These are phyloP conservation scores for Yamadazyma spencermartinsiae DNA, from an alignment of 1,139 yeast genomes.

Conservation along the genomic window DNA sequence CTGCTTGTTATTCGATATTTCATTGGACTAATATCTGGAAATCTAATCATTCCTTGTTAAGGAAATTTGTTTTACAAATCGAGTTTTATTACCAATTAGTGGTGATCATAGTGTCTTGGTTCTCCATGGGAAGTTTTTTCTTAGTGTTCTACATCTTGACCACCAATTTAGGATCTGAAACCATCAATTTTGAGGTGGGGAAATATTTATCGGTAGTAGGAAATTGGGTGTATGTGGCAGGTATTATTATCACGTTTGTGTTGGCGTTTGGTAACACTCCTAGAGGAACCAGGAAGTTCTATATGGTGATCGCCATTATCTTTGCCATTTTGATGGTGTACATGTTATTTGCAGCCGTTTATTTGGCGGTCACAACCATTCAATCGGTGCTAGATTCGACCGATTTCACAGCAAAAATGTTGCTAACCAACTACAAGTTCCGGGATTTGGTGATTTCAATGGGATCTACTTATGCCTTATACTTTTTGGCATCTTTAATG, in stretches of 20 bases:
- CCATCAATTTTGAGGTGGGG: constrained; percentile 47
- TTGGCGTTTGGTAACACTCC: constrained; percentile 52
- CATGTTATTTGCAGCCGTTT: constrained; percentile 71
- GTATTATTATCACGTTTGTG: constrained; percentile 46
- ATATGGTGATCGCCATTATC: constrained; percentile 40
- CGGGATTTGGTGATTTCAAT: constrained; percentile 87
- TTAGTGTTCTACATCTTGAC: constrained; percentile 69
- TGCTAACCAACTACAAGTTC: constrained; percentile 64
- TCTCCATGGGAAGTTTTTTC: constrained; percentile 73
- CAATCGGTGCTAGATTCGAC: constrained; percentile 38
- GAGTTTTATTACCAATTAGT: constrained; percentile 71
- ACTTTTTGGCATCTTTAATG: constrained; percentile 71
- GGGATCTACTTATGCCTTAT: constrained; percentile 79
- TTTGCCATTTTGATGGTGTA: constrained; percentile 50
- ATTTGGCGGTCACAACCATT: constrained; percentile 76
- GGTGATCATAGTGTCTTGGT: constrained; percentile 74
- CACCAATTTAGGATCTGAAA: constrained; percentile 51
- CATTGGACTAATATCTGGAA: constrained; percentile 74
- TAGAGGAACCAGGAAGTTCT: constrained; percentile 46
- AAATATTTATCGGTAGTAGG: constrained; percentile 42
- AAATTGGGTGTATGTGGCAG: constrained; percentile 45
- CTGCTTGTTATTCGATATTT: constrained; percentile 72
- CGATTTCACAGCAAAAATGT: constrained; percentile 45
- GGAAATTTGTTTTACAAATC: constrained; percentile 64
- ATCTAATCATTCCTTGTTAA: constrained; percentile 59